A percentile compares a stretch with the other conserved stretches of the same genome.
phyloP scores from a whole-genome alignment of 2,329 filamentous ascomycete species.

The Cryphonectria nitschkei region DNA sequence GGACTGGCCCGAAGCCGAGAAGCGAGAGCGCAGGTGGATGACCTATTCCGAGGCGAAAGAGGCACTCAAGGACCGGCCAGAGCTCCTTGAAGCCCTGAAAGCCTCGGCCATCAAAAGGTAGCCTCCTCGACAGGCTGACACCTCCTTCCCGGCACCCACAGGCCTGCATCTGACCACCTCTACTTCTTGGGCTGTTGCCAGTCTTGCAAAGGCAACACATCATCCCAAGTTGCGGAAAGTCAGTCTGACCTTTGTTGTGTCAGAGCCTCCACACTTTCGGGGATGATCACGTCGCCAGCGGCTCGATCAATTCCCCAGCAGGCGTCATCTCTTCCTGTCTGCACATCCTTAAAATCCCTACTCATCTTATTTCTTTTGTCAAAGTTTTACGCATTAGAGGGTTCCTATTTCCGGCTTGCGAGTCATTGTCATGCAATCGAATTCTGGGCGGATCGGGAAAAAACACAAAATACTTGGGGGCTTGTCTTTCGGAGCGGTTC shows the following conservation, averaged over 20 bases:
- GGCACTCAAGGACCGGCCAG: conserved; percentile 76
- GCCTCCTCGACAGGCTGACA: conserved; percentile 17
- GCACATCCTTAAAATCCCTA: background rate
- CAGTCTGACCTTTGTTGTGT: background rate
- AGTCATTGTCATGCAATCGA: background rate
- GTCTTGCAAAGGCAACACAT: background rate
- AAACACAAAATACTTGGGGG: background rate
- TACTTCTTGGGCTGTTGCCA: background rate
- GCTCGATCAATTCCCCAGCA: background rate
- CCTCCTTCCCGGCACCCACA: no score
- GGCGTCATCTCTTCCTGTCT: background rate
- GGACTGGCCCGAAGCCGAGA: conserved; percentile 93
- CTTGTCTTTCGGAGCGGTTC: background rate
- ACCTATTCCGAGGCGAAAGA: conserved; percentile 80
- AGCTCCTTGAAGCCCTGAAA: conserved; percentile 85
- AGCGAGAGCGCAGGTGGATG: conserved; percentile 89
- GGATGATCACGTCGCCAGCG: background rate
- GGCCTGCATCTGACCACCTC: no score
- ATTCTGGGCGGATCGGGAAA: background rate
- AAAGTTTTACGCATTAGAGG: background rate
- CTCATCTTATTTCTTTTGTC: conserved; percentile 13
- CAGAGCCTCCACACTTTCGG: background rate
- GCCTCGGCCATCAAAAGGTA: conserved; percentile 71
- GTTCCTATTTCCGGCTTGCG: background rate
- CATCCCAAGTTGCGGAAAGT: background rate